Base-by-base conservation (phyloP, 352 stramenopile genomes). In the Nothophytophthora sp. region DNA sequence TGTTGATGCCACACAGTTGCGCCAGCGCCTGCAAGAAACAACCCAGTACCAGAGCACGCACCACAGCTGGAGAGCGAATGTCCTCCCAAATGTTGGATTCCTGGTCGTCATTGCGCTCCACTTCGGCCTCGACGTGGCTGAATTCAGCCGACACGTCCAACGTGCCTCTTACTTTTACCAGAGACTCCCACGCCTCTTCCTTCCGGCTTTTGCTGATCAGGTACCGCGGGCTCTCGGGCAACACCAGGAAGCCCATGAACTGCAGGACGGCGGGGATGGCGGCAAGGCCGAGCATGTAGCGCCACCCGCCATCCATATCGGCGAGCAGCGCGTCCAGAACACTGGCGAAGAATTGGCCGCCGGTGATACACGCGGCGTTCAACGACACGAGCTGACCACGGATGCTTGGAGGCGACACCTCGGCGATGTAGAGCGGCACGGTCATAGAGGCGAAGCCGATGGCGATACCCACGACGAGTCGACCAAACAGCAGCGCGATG, bases 1-100 rank as follows among this genome's bases (percentile, higher is more conserved):
- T 89, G 55, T 89, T 89, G 63, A 89, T 88, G 23, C 76, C 76
- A 22, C 67, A 84, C 36, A 88, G 51, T 38, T 86, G 76, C 46
- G 86, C 74, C 20, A 88, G 60, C 18, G 66, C 71, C 54, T 88
- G 73, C 10, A 88, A 50, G 8, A 63, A 47, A 34, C 76, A 88
- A 36, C 76, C 76, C 15, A 88, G 33, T 6, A 74, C 50, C 6
- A 88, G 61, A 2, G 76, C 73, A 1, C 72, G 69, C 9, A 40
- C 38, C 2, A 88, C 66, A 1, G 56, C 63, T 1, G 57, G 51
- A 4, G 58, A 55, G 4, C 38, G 48, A 30, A 45, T 35, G 29
- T 78, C 65, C 2, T 52, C 47, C 55, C 53, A 67, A 0, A 71
- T 12, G 41, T 70, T 38, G 13, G 65, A 16, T 9, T 56, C 23